Base-by-base conservation (phyloP, 1,139 yeast genomes). In the Hansenula lynferdii region DNA sequence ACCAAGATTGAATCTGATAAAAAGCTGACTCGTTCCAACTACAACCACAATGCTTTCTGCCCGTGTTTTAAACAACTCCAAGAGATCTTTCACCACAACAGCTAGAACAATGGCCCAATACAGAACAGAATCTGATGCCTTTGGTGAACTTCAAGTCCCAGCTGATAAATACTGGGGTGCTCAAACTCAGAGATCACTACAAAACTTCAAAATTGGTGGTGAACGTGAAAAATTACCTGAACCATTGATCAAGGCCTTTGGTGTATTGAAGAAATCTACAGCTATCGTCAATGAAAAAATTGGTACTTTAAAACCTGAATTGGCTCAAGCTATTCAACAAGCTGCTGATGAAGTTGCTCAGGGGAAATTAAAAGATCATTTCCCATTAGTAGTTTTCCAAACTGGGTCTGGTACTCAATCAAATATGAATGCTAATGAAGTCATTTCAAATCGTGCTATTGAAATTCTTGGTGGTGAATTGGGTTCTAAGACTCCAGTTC, bases 351-450 rank as follows among this genome's bases (percentile, higher is more conserved):
- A 92, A 66, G 97, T 92, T 35, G 73, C 85, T 40, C 86, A 82
- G 53, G 98, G 98, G 51, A 85, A 89, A 64, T 77, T 92, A 61
- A 77, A 81, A 49, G 96, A 84, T 51, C 96, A 94, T 64, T 92
- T 92, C 81, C 98, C 98, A 43, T 75, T 92, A 62, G 98, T 92
- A 46, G 97, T 92, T 36, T 92, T 86, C 81, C 98, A 92, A 72
- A 92, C 98, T 43, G 98, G 98, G 42, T 86, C 96, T 16, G 98
- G 98, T 62, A 92, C 98, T 45, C 98, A 92, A 69, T 83, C 95
- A 49, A 92, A 92, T 74, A 92, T 92, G 98, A 90, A 92, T 65
- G 96, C 97, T 58, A 92, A 92, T 64, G 98, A 92, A 70, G 98
- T 92, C 51, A 92, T 92, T 58, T 87, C 97, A 40, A 94, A 92